Evolutionary conservation across 2,329 filamentous ascomycete species (phyloP), one percentile per base, ranked within the genome.

Genomic region (Amesomyces nigricolor): DNA sequence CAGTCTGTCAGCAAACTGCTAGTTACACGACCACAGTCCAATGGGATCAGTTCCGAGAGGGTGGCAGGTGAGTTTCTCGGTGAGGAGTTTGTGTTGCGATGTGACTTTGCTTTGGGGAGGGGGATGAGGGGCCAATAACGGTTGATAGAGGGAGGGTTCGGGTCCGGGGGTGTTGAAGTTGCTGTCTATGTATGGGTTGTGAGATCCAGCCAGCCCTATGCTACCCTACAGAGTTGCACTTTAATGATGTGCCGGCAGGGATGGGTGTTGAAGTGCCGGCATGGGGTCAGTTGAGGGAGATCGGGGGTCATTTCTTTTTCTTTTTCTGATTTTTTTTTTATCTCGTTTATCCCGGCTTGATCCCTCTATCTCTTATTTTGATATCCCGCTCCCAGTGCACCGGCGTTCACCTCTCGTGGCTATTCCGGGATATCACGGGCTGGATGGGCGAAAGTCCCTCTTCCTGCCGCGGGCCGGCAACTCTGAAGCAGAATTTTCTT

Each of bases 11-110:
- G 26, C 44, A 11, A 16, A 6, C 35, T 7, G 16, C 22, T 6
- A 26, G 45, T 53, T 13, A 16, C 45, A 49, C 44, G 14, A 35
- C 1, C 4, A 40, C 47, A 45, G 4, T 3, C 56, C 51, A 58
- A 58, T 58, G 44, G 56, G 51, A 51, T 44, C 16, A 1, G 4
- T 22, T 26, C 47, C 56, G 42, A 6, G 22, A 26, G 42, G 11
- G 51, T 40, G 7, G 16, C 56, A 51, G 51, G 47, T 54, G 56
- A 54, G 56, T 44, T 2, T 10, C 9, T 30, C 43, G 47, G 56
- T 54, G 51, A 58, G 22, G n/a, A 43, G 38, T 58, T 51, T 26
- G 22, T 26, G 22, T 26, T 26, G 22, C 30, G 55, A 47, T 51
- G 47, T 39, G 10, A 30, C 2, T 30, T 48, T 52, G 43, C 44